Conservation (phyloP, 495 filamentous ascomycete genomes). For the Aspergillus conjunctus region DNA sequence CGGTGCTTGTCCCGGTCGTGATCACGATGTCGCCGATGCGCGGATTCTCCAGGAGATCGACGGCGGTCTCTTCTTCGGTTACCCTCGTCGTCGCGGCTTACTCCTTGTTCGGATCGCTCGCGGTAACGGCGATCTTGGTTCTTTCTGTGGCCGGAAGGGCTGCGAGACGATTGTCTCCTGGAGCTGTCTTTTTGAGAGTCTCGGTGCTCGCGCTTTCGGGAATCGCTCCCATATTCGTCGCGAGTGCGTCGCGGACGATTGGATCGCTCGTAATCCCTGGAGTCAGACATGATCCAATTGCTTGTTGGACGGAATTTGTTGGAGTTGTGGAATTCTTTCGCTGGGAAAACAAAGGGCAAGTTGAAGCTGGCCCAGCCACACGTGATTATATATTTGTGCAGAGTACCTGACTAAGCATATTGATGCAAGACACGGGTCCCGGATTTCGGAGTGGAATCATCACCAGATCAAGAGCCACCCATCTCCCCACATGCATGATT, state of each 20-base stretch:
- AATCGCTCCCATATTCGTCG: slow-evolving; percentile 29
- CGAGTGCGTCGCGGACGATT: slow-evolving; percentile 31
- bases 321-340: not conserved
- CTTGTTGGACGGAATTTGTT: slow-evolving; percentile 1
- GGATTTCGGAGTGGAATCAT: not conserved
- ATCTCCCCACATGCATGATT: not conserved
- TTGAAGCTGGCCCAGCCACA: not conserved
- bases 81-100: slow-evolving; percentile 29
- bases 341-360: not conserved
- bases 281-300: slow-evolving; percentile 29
- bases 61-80: not conserved
- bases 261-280: slow-evolving; percentile 21
- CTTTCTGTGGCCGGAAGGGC: slow-evolving; percentile 27
- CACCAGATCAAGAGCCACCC: not conserved
- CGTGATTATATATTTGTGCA: not conserved
- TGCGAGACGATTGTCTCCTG: slow-evolving; percentile 36
- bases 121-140: slow-evolving; percentile 33
- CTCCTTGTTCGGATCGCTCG: slow-evolving; percentile 32
- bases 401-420: no score
- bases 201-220: slow-evolving; percentile 36
- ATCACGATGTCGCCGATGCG: slow-evolving; percentile 30
- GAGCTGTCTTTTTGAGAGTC: slow-evolving; percentile 36
- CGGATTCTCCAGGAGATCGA: not conserved
- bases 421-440: not conserved
- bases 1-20: slow-evolving; percentile 36